Base-by-base conservation (phyloP, 306 rosid genomes). In the Purshia tridentata region DNA sequence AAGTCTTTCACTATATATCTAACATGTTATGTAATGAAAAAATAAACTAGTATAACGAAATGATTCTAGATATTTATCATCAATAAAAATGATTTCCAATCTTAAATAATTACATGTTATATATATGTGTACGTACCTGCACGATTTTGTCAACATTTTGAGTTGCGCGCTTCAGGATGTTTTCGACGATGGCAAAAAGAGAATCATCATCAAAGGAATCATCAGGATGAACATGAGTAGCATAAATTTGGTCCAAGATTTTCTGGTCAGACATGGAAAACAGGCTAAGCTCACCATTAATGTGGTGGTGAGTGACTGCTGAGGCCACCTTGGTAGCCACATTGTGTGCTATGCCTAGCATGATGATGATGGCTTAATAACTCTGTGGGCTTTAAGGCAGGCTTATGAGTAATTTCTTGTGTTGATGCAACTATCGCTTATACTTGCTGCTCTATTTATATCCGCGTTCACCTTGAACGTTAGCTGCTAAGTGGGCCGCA, bases 101-200 rank as follows among this genome's bases (percentile, higher is more conserved):
- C n/a, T n/a, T n/a, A n/a, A n/a, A n/a, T n/a, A n/a, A n/a, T n/a
- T n/a, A n/a, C n/a, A n/a, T n/a, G n/a, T n/a, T n/a, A n/a, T n/a
- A n/a, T n/a, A n/a, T n/a, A n/a, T n/a, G n/a, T n/a, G n/a, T 52
- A 12, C 9, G 9, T 61, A 84, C 93, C 93, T 79, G 95, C 10
- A 83, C 85, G 40, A 81, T 70, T 40, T 37, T 78, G 55, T 86
- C 89, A 41, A 89, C 95, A 74, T 82, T 71, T 49, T 65, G 84
- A 23, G 86, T 81, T 3, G 91, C 80, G 49, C 77, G 90, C 9
- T 73, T 76, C 19, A 85, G 80, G 54, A 84, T 81, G 74, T 74
- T 85, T 11, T 89, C 83, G 6, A 75, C 81, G 52, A 89, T 81
- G 10, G 13, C 19, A 55, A 84, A 89, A n/a, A 89, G 88, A 50